Conservation (phyloP, 2,329 filamentous ascomycete genomes). For the Epichloe amarillans region DNA sequence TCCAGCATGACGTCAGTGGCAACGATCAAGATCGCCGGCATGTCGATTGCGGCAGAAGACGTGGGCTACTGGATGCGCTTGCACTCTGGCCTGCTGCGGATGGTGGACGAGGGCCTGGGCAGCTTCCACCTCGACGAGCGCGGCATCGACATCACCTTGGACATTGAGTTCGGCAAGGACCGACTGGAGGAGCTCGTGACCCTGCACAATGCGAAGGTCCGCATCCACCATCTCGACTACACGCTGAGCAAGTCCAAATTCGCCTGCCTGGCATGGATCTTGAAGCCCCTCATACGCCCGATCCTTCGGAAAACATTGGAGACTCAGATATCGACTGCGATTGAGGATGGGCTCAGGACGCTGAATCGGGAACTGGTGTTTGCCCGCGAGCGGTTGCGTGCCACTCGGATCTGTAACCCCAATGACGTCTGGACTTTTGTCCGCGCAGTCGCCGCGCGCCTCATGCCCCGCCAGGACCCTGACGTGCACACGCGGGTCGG, state of each 20-base stretch:
- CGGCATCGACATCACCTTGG: constrained; percentile 74
- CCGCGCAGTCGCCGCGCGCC: constrained; percentile 63
- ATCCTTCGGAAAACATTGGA: constrained; percentile 71
- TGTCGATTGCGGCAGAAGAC: constrained; percentile 75
- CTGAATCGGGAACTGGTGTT: constrained; percentile 79
- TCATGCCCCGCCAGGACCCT: constrained; percentile 59
- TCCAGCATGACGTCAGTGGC: constrained; percentile 56
- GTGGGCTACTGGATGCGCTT: constrained; percentile 81
- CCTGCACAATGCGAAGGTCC: constrained; percentile 61
- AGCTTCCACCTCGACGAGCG: constrained; percentile 76
- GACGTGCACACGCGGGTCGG: constrained; percentile 66
- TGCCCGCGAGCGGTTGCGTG: constrained; percentile 73
- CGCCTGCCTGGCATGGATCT: constrained; percentile 63
- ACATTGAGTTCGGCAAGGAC: constrained; percentile 71
- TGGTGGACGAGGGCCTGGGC: constrained; percentile 73
- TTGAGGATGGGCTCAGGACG: constrained; percentile 55
- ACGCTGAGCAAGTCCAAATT: constrained; percentile 62
- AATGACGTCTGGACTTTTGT: constrained; percentile 71
- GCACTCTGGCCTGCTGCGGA: constrained; percentile 59
- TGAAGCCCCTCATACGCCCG: constrained; percentile 73
- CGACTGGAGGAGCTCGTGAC: constrained; percentile 69
- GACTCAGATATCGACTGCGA: constrained; percentile 57
- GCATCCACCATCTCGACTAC: constrained; percentile 80
- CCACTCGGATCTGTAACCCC: constrained; percentile 68
- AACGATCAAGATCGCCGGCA: constrained; percentile 65